Conservation (phyloP, 805 yeast species). For the Kodamaea neixiangensis region DNA sequence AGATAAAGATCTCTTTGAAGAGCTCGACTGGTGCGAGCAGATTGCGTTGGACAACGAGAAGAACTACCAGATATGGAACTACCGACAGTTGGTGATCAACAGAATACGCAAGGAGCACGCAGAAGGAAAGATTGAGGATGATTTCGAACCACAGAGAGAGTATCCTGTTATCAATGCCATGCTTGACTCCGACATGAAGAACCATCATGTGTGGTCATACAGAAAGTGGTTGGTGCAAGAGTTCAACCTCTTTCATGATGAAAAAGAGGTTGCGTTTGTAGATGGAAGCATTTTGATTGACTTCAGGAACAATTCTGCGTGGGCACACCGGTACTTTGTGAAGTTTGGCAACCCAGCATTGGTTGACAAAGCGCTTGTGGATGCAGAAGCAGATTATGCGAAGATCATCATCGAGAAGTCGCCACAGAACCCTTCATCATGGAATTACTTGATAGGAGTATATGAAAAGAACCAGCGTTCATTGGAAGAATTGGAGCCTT, state of each 20-base stretch:
- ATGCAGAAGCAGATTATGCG: slow-evolving; percentile 56
- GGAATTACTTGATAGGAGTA: slow-evolving; percentile 80
- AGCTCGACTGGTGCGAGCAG: slow-evolving; percentile 77
- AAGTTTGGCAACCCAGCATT: slow-evolving; percentile 27
- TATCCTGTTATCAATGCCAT: slow-evolving; percentile 63
- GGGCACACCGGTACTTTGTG: slow-evolving; percentile 82
- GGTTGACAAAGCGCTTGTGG: slow-evolving; percentile 21
- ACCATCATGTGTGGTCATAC: slow-evolving; percentile 96
- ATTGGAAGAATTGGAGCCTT: slow-evolving; percentile 42
- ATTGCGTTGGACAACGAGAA: slow-evolving; percentile 78
- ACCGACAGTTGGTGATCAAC: slow-evolving; percentile 67
- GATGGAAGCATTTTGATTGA: slow-evolving; percentile 55
- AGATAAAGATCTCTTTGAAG: slow-evolving; percentile 44
- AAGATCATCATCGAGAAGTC: slow-evolving; percentile 51
- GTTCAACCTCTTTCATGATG: slow-evolving; percentile 47
- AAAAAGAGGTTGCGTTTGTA: slow-evolving; percentile 54
- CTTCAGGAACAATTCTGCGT: slow-evolving; percentile 86
- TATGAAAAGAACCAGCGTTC: slow-evolving; percentile 28
- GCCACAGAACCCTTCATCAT: slow-evolving; percentile 81
- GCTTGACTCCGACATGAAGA: slow-evolving; percentile 79
- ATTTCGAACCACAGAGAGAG: slow-evolving; percentile 54
- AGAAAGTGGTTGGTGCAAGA: slow-evolving; percentile 76
- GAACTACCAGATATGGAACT: slow-evolving; percentile 97
- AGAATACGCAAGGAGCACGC: slow-evolving; percentile 17
- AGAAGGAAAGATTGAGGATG: slow-evolving; percentile 12